Evolutionary conservation across 345 rosid species (phyloP), one percentile per base, ranked within the genome.

Genomic region (Eucalyptus melliodora): DNA sequence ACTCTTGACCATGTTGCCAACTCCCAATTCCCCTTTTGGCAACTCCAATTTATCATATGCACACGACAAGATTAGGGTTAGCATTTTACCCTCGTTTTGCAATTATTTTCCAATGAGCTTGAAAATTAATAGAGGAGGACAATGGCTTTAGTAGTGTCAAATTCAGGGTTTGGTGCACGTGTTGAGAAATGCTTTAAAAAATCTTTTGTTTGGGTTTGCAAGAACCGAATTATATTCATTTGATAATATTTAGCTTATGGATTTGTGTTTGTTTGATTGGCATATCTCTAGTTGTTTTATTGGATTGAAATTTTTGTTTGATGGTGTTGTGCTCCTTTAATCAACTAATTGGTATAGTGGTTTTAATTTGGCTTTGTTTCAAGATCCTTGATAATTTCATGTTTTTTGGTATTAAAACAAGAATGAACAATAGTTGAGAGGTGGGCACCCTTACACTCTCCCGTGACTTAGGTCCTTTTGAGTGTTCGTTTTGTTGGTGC

Each of bases 41-140:
- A 2, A 24, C 62, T 56, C 27, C 12, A 24, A 56, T 56, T 56
- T 56, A 24, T 24, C 12, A 9, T 56, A 2, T 56, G 27, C 12
- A 23, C 27, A 23, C 62, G 1, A 21, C 27, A 24, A 56, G 6
- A 9, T 24, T 23, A 56, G 11, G 11, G 12, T 23, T 56, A 23
- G 27, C 0, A 0, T 56, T 56, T 56, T 56, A 56, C 27, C 27
- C 27, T 1, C 0, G 1, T 56, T 56, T 10, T 24, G 6, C 27
- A 1, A 56, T 56, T 56, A 56, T 56, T 2, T 56, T 56, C 62
- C 62, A 56, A 56, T 56, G 62, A 56, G 27, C 13, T 56, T 23
- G 62, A 56, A 56, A 56, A 23, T 56, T 56, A 24, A 56, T 10
- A 56, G 27, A 56, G 60, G 60, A 56, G 27, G 27, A 56, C 62